Evolutionary conservation across 2,329 filamentous ascomycete species (phyloP), one percentile per base, ranked within the genome.

Genomic region (Escovopsis sp.): DNA sequence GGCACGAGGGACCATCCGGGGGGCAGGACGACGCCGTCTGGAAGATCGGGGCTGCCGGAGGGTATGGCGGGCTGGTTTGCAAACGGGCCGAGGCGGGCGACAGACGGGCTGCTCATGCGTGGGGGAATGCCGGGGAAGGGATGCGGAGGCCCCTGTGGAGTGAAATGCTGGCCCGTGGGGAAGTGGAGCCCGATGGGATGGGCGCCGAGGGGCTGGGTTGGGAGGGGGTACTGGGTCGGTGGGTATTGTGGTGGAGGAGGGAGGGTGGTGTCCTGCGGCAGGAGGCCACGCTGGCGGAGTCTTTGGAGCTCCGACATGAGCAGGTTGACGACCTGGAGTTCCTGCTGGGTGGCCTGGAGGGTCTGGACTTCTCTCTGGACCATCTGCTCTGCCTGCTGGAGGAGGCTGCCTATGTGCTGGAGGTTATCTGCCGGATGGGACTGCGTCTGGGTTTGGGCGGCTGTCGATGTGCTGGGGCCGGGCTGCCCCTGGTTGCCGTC

Each of bases 281-380:
- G 62, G 31, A 62, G 61, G 42, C 72, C 70, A 33, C 63, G 48
- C 46, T 66, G 67, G 20, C 81, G 76, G 41, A 88, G 64, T 45
- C 80, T 72, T 30, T 73, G 66, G 39, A 91, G 58, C 56, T 91
- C 84, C 15, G 64, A 62, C 45, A 83, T 72, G 45, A 91, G 65
- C 13, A 76, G 62, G 40, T 79, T 72, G n/a, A 87, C 64, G n/a
- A 74, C 63, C 38, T 76, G 71, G 5, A 88, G 56, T 55, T 91
- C 82, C 30, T 79, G 72, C 39, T 82, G 73, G 13, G 76, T 74
- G 30, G 72, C 54, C 37, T 79, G 73, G 14, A 89, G 63, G 35
- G 63, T 64, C 37, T 73, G 68, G 30, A 84, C 68, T 53, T 88
- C 81, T 42, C 76, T 72, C 49, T 79, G 68, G 20, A 91, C 68